Evolutionary conservation across 306 rosid genomes (phyloP), one percentile per base, ranked within the genome.

Genomic region (Acacia acuminata): DNA sequence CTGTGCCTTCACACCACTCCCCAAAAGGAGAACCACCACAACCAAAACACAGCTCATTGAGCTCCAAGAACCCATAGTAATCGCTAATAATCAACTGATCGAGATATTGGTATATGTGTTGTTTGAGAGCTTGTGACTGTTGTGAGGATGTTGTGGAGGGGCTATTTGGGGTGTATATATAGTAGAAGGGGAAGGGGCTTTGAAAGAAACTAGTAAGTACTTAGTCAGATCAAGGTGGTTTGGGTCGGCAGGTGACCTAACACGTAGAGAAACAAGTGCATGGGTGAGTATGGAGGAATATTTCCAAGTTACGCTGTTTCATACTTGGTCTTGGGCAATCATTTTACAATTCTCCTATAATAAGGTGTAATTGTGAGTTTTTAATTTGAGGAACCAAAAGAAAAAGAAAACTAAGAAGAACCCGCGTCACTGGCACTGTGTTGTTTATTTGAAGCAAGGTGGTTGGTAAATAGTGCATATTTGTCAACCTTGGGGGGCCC

Each of bases 231-330:
- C 75, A 61, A 67, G 85, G 86, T 76, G 82, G 47, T 44, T 24
- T 16, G 79, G 48, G 36, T 71, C 78, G 86, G 78, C 85, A 76
- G 91, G 82, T 88, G 43, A 86, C 89, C 91, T 86, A 86, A 88
- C 86, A 72, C 83, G 83, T 79, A 81, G 88, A 86, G 34, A 8
- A 47, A 27, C 3, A 36, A 68, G 73, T 68, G 73, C 73, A 68
- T 68, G 73, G 73, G 30, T 3, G 48, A 36, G 27, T 66, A 32
- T 6, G 13, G 3, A 30, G n/a, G 13, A 24, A 32, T 61, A 65
- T 30, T 60, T 53, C 69, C 63, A 45, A 25, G 78, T 79, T 74
- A 6, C 48, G 30, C 51, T 43, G 34, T 16, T 70, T 70, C 34
- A 22, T 11, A 70, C 47, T 71, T 24, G 15, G 6, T 10, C 15